A percentile compares a stretch with the other conserved stretches of the same genome.
These are phyloP conservation scores for Capsicum chinense DNA, from an alignment of 257 asterid genomes.

Conservation along the genomic window DNA sequence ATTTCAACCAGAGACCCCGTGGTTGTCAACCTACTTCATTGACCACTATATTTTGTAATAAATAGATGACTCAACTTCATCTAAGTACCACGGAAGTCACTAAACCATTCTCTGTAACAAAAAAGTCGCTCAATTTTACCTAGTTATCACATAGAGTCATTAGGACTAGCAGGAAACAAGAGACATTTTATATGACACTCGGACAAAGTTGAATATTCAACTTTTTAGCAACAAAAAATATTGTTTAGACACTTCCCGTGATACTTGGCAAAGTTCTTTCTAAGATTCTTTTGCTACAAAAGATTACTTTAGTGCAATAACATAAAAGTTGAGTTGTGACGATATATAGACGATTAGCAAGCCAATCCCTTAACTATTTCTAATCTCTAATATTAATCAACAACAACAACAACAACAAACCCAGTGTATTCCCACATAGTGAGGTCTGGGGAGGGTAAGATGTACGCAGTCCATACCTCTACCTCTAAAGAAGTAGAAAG, in stretches of 20 bases:
- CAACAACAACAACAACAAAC: no score
- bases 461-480: no score
- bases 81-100: not conserved
- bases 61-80: not conserved
- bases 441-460: no score
- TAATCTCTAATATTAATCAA: conserved; percentile 12
- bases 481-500: no score
- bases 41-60: not conserved
- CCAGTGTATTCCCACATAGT: no score
- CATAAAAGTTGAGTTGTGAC: not conserved
- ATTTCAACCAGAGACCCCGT: not conserved
- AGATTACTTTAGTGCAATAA: not conserved
- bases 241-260: not conserved
- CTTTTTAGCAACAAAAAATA: not conserved
- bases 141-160: not conserved
- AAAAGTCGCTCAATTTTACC: not conserved
- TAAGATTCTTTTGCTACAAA: conserved; percentile 1
- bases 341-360: not conserved
- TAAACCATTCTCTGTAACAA: not conserved
- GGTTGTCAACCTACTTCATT: not conserved
- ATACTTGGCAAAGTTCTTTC: not conserved
- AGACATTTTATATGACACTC: not conserved
- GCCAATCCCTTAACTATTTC: not conserved
- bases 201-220: not conserved
- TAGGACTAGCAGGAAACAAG: not conserved